Conservation (phyloP, 2,329 filamentous ascomycete species). For the Trichoderma gracile region DNA sequence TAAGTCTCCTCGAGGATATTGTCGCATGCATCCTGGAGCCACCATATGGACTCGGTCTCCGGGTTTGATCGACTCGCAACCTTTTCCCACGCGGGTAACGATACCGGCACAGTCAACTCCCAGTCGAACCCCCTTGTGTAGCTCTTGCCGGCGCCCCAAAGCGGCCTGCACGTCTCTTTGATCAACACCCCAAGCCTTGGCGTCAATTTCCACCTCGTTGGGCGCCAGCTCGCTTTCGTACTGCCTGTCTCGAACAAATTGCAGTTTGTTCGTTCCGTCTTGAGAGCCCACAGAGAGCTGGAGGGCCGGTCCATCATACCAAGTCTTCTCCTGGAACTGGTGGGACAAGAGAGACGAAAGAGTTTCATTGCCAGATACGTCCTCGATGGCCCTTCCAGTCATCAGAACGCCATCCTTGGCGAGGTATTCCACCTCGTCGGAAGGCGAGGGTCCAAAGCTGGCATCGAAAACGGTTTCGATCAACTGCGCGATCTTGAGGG, state of each 20-base stretch:
- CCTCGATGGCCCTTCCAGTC: conserved; percentile 2
- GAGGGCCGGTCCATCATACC: conserved; percentile 7
- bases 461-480: not conserved
- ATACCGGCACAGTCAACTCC: conserved; percentile 32
- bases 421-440: not conserved
- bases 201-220: conserved; percentile 14
- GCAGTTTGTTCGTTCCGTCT: not conserved
- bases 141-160: not conserved
- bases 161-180: not conserved
- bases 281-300: not conserved
- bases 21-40: conserved; percentile 18
- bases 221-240: not conserved
- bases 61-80: conserved; percentile 24
- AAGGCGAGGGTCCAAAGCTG: not conserved
- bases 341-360: not conserved
- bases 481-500: not conserved
- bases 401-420: not conserved
- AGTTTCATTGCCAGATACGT: not conserved
- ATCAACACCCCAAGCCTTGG: not conserved
- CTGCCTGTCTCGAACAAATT: not conserved
- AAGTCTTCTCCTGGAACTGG: not conserved
- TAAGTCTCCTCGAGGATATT: conserved; percentile 16
- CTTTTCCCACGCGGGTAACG: conserved; percentile 29
- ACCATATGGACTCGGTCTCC: conserved; percentile 33
- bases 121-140: conserved; percentile 3